Evolutionary conservation across 345 rosid genomes (phyloP), one percentile per base, ranked within the genome.

Genomic region (Lenwebbia sp.): DNA sequence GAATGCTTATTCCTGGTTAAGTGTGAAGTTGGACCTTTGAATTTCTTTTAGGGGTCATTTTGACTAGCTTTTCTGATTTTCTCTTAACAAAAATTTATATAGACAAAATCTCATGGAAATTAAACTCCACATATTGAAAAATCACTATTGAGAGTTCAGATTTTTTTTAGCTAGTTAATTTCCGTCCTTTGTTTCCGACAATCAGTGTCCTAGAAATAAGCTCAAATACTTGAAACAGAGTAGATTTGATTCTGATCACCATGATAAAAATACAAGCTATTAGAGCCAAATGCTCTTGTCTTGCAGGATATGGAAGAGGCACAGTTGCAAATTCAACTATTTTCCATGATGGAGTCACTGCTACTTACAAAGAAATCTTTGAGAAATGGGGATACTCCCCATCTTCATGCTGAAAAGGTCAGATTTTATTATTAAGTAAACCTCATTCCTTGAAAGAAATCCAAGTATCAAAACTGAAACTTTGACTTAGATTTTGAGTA

Each of bases 351-450:
- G 90, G 98, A 96, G 89, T 87, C 88, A 82, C 93, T 97, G 49
- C 91, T 97, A 51, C 86, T 94, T 58, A 94, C 88, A 94, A 96
- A 95, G 90, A 97, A 88, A 92, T 91, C 92, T 89, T 85, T 92
- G 85, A 86, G 88, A 84, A 92, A 90, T 86, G 96, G 95, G 86
- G 95, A 94, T 88, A 88, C 96, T 90, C 91, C 88, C 74, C 90
- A 94, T 89, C 53, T 84, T 85, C 96, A 95, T 87, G 86, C 88
- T 86, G 93, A 92, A 86, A 97, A 94, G 98, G 99, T 95, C 49
- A 84, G 83, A 57, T 87, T 85, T 84, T 84, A 87, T 54, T 44
- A 7, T 84, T 83, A 56, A 47, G 58, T 37, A 57, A 37, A 37
- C 86, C 54, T 50, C 58, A 85, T 70, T 14, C 53, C 26, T 54